A percentile compares a stretch with the other conserved stretches of the same genome.
phyloP scores from a whole-genome alignment of 768 basidiomycete genomes.

The Pleurotus citrinopileatus region DNA sequence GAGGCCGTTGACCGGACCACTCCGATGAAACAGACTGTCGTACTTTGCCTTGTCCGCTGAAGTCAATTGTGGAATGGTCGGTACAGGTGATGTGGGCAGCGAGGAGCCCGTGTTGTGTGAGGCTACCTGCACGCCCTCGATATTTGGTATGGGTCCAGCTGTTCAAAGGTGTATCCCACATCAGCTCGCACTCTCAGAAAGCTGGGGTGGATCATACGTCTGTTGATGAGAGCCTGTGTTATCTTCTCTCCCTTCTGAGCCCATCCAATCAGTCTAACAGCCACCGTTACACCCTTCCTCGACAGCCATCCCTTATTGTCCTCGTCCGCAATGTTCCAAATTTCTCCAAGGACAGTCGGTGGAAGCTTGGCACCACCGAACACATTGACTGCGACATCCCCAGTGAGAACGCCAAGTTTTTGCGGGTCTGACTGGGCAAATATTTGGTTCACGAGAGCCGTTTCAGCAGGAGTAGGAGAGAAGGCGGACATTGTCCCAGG shows the following conservation, averaged over 20 bases:
- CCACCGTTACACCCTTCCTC: constrained; percentile 82
- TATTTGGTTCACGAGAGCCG: constrained; percentile 68
- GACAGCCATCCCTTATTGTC: constrained; percentile 93
- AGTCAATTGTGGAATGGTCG: constrained; percentile 64
- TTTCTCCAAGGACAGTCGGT: constrained; percentile 79
- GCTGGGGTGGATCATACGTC: constrained; percentile 51
- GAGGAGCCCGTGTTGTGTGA: constrained; percentile 62
- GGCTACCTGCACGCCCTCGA: constrained; percentile 65
- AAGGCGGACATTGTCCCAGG: constrained; percentile 42
- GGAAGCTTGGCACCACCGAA: constrained; percentile 82
- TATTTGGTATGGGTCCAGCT: constrained; percentile 85
- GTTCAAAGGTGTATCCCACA: constrained; percentile 9
- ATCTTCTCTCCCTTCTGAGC: constrained; percentile 84
- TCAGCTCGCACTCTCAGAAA: constrained; percentile 9
- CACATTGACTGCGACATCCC: constrained; percentile 86
- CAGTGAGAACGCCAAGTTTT: constrained; percentile 81
- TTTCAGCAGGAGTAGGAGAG: constrained; percentile 44
- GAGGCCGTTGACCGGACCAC: constrained; percentile 72
- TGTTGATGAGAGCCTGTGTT: constrained; percentile 56
- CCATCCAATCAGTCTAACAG: constrained; percentile 89
- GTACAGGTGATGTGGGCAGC: constrained; percentile 61
- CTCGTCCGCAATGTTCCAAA: constrained; percentile 91
- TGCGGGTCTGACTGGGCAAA: constrained; percentile 73
- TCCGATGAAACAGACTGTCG: constrained; percentile 68
- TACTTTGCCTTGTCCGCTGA: constrained; percentile 86